Percentiles rank a stretch among this genome's conserved stretches.
Evolutionary conservation across 306 rosid species (phyloP).

Genomic region (Echinosophora koreensis): DNA sequence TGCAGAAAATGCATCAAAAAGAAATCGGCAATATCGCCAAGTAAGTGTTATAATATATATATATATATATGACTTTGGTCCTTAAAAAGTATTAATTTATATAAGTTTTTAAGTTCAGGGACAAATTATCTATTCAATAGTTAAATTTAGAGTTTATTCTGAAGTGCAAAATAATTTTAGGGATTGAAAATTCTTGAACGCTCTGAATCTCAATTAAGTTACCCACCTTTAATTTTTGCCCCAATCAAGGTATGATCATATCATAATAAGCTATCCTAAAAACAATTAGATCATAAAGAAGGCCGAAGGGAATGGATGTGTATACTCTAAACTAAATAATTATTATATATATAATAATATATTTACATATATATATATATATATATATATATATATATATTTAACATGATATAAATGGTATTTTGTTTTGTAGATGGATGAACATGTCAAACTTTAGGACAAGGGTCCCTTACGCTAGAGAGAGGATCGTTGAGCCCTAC

Average conservation of each 20-base stretch:
- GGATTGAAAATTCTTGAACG: too few relatives aligned
- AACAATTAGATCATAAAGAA: too few relatives aligned
- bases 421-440: conserved; percentile 55
- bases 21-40: conserved; percentile 35
- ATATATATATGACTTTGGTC: neutral
- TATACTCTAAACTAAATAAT: neutral
- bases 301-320: too few relatives aligned
- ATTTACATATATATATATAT: neutral
- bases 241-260: too few relatives aligned
- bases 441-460: conserved; percentile 31
- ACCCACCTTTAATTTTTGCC: too few relatives aligned
- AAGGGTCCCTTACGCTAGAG: conserved; percentile 48
- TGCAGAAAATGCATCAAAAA: conserved; percentile 51
- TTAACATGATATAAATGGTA: neutral
- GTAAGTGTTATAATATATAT: neutral
- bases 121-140: too few relatives aligned
- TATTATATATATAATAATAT: neutral
- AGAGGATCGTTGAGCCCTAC: conserved; percentile 57
- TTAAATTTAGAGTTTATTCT: too few relatives aligned
- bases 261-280: too few relatives aligned
- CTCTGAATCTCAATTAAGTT: too few relatives aligned
- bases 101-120: too few relatives aligned
- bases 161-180: too few relatives aligned
- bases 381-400: neutral
- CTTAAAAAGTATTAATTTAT: too few relatives aligned